These are phyloP conservation scores for Gliomastix tumulicola DNA, from an alignment of 2,329 filamentous ascomycete genomes.

Conservation along the genomic window DNA sequence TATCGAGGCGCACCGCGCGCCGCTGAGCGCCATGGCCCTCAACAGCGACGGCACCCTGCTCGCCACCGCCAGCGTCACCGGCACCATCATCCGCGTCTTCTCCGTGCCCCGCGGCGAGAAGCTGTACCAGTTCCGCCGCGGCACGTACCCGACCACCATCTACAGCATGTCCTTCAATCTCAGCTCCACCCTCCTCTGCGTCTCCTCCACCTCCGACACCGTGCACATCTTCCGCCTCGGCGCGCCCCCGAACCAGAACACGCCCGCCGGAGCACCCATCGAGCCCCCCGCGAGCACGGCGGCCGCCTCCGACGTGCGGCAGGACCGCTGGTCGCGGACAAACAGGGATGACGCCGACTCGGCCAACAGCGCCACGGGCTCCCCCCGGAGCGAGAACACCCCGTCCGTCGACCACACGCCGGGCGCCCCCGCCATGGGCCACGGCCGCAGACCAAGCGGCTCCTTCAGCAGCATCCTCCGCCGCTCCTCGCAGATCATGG, in stretches of 20 bases:
- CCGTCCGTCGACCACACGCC: conserved; percentile 1
- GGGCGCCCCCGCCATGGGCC: conserved; percentile 10
- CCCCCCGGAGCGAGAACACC: conserved; percentile 32
- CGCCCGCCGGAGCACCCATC: conserved; percentile 24
- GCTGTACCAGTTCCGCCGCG: conserved; percentile 90
- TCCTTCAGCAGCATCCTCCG: conserved; percentile 86
- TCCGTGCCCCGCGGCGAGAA: conserved; percentile 86
- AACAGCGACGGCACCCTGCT: conserved; percentile 89
- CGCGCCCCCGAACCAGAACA: conserved; percentile 32
- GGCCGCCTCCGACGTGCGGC: conserved; percentile 13
- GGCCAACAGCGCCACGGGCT: conserved; percentile 41
- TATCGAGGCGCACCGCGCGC: conserved; percentile 88
- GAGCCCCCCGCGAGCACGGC: conserved; percentile 32
- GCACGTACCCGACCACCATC: conserved; percentile 91
- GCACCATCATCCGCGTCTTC: conserved; percentile 95
- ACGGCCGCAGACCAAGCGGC: conserved; percentile 55
- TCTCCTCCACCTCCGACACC: conserved; percentile 93
- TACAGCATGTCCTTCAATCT: conserved; percentile 99
- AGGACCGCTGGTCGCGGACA: conserved; percentile 47
- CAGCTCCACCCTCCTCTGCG: conserved; percentile 84
- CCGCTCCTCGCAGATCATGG: conserved; percentile 91
- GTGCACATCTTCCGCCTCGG: conserved; percentile 89
- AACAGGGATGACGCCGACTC: conserved; percentile 37
- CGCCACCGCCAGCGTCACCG: conserved; percentile 93
- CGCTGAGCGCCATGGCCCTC: conserved; percentile 81